A percentile compares a stretch with the other conserved stretches of the same genome.
phyloP scores from a whole-genome alignment of 345 rosid species.

The Sonneratia alba region DNA sequence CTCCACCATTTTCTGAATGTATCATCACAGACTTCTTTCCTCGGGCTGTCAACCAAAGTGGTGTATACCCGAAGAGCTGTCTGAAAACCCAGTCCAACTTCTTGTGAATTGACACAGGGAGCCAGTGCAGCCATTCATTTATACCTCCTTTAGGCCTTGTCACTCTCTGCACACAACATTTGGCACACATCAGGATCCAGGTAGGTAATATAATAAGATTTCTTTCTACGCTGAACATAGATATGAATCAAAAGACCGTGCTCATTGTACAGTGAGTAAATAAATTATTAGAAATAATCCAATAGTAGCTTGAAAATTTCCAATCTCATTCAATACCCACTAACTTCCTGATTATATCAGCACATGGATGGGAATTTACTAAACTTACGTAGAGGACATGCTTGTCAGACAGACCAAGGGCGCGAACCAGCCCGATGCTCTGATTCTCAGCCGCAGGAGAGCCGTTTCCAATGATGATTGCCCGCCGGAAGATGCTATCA shows the following conservation, averaged over 20 bases:
- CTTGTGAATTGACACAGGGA: slow-evolving; percentile 80
- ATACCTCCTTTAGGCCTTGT: slow-evolving; percentile 92
- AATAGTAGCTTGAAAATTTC: background rate
- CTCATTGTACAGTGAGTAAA: background rate
- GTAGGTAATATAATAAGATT: background rate
- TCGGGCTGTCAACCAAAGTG: slow-evolving; percentile 25
- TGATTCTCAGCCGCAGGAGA: slow-evolving; percentile 84
- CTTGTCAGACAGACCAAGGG: slow-evolving; percentile 65
- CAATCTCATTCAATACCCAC: background rate
- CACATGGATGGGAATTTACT: background rate
- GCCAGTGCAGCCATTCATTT: slow-evolving; percentile 89
- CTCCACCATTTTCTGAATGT: slow-evolving; percentile 47
- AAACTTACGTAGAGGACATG: slow-evolving; percentile 62
- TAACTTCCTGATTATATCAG: background rate
- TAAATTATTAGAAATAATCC: background rate
- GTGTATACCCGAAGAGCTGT: slow-evolving; percentile 43
- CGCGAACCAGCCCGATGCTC: slow-evolving; percentile 75
- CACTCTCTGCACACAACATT: slow-evolving; percentile 47
- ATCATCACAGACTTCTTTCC: slow-evolving; percentile 24
- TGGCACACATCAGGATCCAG: background rate
- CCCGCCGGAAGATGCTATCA: slow-evolving; percentile 66
- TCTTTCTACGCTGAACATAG: background rate
- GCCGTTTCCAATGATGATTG: slow-evolving; percentile 86
- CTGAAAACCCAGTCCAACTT: slow-evolving; percentile 43
- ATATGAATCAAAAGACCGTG: too few relatives aligned